These are phyloP conservation scores for Talaromyces thailandensis DNA, from an alignment of 495 filamentous ascomycete species.

Conservation along the genomic window DNA sequence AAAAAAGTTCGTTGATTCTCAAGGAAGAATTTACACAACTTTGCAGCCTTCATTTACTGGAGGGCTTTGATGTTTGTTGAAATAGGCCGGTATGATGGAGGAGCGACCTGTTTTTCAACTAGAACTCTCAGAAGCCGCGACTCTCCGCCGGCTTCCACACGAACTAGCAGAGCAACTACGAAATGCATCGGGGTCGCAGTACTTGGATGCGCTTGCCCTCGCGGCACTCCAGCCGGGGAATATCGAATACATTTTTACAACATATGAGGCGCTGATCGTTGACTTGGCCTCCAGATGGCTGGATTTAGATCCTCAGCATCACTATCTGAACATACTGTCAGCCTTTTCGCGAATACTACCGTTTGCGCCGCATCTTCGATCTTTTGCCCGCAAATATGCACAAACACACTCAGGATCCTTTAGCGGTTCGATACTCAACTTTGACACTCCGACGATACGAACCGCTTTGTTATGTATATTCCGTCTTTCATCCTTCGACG, in stretches of 20 bases:
- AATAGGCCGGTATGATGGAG: constrained; percentile 19
- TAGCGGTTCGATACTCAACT: constrained; percentile 27
- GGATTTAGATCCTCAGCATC: constrained; percentile 27
- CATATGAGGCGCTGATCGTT: constrained; percentile 63
- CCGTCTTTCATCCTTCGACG: constrained; percentile 68
- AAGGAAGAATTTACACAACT: not conserved
- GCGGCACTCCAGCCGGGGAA: constrained; percentile 55
- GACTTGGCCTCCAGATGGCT: constrained; percentile 77
- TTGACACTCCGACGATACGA: constrained; percentile 25
- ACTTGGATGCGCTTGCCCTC: constrained; percentile 60
- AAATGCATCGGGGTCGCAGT: constrained; percentile 49
- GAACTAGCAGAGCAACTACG: constrained; percentile 58
- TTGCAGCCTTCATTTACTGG: constrained; percentile 10
- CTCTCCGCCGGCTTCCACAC: constrained; percentile 48
- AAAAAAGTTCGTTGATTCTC: not conserved
- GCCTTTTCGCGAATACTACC: constrained; percentile 74
- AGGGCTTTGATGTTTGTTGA: constrained; percentile 16
- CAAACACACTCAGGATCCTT: constrained; percentile 30
- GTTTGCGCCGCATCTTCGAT: constrained; percentile 60
- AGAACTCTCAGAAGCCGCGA: constrained; percentile 34
- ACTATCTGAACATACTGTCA: constrained; percentile 47
- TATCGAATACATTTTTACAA: constrained; percentile 59
- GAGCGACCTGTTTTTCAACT: constrained; percentile 35
- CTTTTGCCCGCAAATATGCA: constrained; percentile 38
- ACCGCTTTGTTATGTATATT: constrained; percentile 58